Base-by-base conservation (phyloP, 2,329 filamentous ascomycete species). In the Teratosphaeria nubilosa region DNA sequence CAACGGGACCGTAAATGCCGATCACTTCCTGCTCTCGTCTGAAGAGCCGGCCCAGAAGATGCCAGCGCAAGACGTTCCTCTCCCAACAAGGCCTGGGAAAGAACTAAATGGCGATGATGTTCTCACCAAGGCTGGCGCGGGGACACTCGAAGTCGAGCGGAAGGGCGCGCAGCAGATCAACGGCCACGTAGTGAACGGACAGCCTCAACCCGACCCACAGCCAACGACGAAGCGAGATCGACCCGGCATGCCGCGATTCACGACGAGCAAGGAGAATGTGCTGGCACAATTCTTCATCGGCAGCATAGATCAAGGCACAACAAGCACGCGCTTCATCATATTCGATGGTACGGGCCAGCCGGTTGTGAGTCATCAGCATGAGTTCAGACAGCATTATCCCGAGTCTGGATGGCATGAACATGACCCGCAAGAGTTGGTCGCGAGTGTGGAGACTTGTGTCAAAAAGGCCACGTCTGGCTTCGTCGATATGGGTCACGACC, bases 371-470 rank as follows among this genome's bases (percentile, higher is more conserved):
- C 90, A 95, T 71, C 91, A 95, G 75, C 85, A 91, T 64, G 90
- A 95, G 71, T 91, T 95, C 69, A 83, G 84, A 64, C 91, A 95
- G 70, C 82, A 87, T 60, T 92, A 95, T 72, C 88, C 90, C 14
- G 80, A 90, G 61, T 86, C 91, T 64, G 91, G 91, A 87, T 94
- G 88, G 89, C 88, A 95, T 72, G 90, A 95, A 72, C 90, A 95
- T 69, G 86, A 94, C 67, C 88, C 90, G 5, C 74, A 82, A 54
- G 87, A 89, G 68, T 81, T 95, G 54, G 77, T 92, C 50, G 75
- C 77, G 54, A 86, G 88, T 2, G 88, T 91, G 37, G 82, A 88
- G 66, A 78, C 80, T 59, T 95, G 90, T 73, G 89, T 95, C 64
- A 85, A 89, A 63, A 82, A 84, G 63, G 88, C 88, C 0, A 84